Percentiles rank a stretch among this genome's conserved stretches.
phyloP scores from a whole-genome alignment of 371 early-diverging fungal species.

The Mucor sp. region DNA sequence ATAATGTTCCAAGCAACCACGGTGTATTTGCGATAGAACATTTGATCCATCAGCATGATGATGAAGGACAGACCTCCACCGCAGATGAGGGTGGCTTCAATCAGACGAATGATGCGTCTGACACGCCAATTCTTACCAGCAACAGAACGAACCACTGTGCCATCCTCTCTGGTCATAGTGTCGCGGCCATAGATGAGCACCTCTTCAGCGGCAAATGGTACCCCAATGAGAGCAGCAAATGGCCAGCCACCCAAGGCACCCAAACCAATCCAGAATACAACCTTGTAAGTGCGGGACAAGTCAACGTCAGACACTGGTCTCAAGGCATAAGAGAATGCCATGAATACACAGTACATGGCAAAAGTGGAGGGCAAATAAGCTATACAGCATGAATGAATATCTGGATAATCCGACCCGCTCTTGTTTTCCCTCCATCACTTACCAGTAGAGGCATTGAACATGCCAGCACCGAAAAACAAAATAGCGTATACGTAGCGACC shows the following conservation, averaged over 20 bases:
- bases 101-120: slow-evolving; percentile 45
- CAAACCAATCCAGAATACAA: slow-evolving; percentile 66
- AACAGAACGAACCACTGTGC: slow-evolving; percentile 29
- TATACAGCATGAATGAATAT: slow-evolving; percentile 14
- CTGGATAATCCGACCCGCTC: not conserved
- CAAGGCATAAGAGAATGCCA: slow-evolving; percentile 73
- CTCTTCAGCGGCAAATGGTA: slow-evolving; percentile 83
- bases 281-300: slow-evolving; percentile 49
- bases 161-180: slow-evolving; percentile 26
- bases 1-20: slow-evolving; percentile 88
- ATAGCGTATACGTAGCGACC: slow-evolving; percentile 70
- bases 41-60: slow-evolving; percentile 71
- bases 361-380: slow-evolving; percentile 92
- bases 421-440: not conserved
- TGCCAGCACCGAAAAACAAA: slow-evolving; percentile 77
- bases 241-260: slow-evolving; percentile 90
- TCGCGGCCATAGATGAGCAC: slow-evolving; percentile 58
- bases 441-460: slow-evolving; percentile 83
- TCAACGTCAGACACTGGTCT: slow-evolving; percentile 52
- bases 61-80: slow-evolving; percentile 45
- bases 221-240: slow-evolving; percentile 74
- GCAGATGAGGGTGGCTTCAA: slow-evolving; percentile 33
- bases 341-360: slow-evolving; percentile 84
- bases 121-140: slow-evolving; percentile 43
- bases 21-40: slow-evolving; percentile 70